Percentiles rank a stretch among this genome's conserved stretches.
These are phyloP conservation scores for Curvularia spicifera DNA, from an alignment of 2,329 filamentous ascomycete species.

Conservation along the genomic window DNA sequence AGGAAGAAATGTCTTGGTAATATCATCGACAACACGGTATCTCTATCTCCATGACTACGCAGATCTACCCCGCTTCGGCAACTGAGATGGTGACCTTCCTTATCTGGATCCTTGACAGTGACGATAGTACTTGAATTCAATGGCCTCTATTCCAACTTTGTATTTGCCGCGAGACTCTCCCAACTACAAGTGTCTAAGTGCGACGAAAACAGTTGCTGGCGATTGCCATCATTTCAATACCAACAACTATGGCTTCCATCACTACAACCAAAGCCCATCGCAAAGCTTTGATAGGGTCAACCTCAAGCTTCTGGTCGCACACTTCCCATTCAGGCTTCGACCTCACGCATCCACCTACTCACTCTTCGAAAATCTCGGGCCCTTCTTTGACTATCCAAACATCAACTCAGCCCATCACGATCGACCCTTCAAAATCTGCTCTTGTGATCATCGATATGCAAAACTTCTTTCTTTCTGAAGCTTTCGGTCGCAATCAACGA, in stretches of 20 bases:
- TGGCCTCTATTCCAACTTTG: background rate
- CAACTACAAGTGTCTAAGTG: background rate
- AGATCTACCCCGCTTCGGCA: slow-evolving; percentile 25
- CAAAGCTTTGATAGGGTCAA: slow-evolving; percentile 52
- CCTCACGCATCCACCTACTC: slow-evolving; percentile 52
- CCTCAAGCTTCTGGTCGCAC: slow-evolving; percentile 55
- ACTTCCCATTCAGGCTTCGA: slow-evolving; percentile 54
- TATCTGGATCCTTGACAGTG: slow-evolving; percentile 19
- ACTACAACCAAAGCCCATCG: slow-evolving; percentile 16
- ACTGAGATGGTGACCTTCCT: slow-evolving; percentile 19
- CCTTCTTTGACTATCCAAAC: slow-evolving; percentile 32
- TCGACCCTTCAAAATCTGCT: slow-evolving; percentile 47
- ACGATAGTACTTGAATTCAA: background rate
- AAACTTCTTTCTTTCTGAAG: slow-evolving; percentile 51
- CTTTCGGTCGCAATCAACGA: slow-evolving; percentile 28
- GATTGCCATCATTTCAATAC: background rate
- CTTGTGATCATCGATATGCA: slow-evolving; percentile 55
- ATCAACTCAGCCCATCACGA: slow-evolving; percentile 37
- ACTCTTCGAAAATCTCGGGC: slow-evolving; percentile 28
- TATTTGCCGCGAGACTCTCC: background rate
- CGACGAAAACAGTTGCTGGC: background rate
- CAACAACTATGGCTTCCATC: slow-evolving; percentile 11
- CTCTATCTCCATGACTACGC: slow-evolving; percentile 22
- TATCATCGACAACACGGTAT: slow-evolving; percentile 11
- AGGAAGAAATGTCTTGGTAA: slow-evolving; percentile 5